Evolutionary conservation across 805 yeast species (phyloP).

Genomic region (Candida gorgasii): DNA sequence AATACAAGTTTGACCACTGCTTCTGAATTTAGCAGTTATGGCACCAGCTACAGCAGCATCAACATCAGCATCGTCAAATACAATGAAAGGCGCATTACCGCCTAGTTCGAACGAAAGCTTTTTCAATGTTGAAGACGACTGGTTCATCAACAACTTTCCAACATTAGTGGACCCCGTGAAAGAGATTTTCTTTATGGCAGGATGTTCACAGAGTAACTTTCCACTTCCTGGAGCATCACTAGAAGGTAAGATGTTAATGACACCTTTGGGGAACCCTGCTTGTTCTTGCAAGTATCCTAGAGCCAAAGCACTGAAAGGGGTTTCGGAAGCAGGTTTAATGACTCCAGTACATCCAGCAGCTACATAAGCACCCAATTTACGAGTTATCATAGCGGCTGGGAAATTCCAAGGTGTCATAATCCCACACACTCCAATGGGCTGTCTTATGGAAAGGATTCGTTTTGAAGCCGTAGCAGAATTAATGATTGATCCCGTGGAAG

Average conservation of each 20-base stretch:
- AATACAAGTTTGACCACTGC: slow-evolving; percentile 67
- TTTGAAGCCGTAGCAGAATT: slow-evolving; percentile 50
- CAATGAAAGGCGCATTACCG: slow-evolving; percentile 66
- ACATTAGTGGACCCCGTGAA: slow-evolving; percentile 68
- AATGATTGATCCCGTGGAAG: slow-evolving; percentile 65
- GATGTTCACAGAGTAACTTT: slow-evolving; percentile 46
- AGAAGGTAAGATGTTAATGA: slow-evolving; percentile 62
- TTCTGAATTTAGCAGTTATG: slow-evolving; percentile 57
- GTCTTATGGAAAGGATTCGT: slow-evolving; percentile 60
- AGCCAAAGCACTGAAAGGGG: slow-evolving; percentile 74
- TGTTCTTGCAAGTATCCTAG: slow-evolving; percentile 57
- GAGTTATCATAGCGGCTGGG: slow-evolving; percentile 75
- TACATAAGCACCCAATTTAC: slow-evolving; percentile 73
- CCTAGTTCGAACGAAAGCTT: slow-evolving; percentile 65
- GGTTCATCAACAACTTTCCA: slow-evolving; percentile 60
- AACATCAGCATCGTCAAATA: slow-evolving; percentile 60
- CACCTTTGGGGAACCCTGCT: slow-evolving; percentile 76
- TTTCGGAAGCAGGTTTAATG: slow-evolving; percentile 74
- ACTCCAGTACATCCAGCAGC: slow-evolving; percentile 82
- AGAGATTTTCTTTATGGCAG: slow-evolving; percentile 52
- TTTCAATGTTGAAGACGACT: slow-evolving; percentile 57
- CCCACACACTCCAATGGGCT: slow-evolving; percentile 83
- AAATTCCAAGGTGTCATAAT: slow-evolving; percentile 84
- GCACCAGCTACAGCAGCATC: slow-evolving; percentile 56
- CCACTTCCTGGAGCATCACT: slow-evolving; percentile 51